Conservation (phyloP, 495 filamentous ascomycete genomes). For the Hyaloscypha hepaticicola region DNA sequence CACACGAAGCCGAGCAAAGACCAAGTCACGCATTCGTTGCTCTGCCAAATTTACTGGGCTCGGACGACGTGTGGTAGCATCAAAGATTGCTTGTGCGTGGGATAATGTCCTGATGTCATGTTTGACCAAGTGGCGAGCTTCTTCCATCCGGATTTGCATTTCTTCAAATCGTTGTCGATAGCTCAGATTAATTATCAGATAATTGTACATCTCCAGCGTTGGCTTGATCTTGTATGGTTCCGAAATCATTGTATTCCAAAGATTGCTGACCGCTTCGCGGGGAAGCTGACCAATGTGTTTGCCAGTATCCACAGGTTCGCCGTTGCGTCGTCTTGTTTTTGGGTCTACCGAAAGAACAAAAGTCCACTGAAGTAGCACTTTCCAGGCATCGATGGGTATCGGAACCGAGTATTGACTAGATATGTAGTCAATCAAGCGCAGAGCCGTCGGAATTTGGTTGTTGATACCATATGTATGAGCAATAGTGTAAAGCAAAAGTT, state of each 20-base stretch:
- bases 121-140: constrained; percentile 10
- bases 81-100: not conserved
- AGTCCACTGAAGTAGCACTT: constrained; percentile 57
- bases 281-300: constrained; percentile 40
- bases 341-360: constrained; percentile 47
- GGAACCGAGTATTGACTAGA: constrained; percentile 53
- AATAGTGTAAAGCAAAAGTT: constrained; percentile 53
- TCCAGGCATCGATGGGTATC: constrained; percentile 53
- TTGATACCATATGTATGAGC: constrained; percentile 59
- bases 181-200: constrained; percentile 45
- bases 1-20: constrained; percentile 11
- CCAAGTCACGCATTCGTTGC: constrained; percentile 13
- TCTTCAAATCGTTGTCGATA: constrained; percentile 27
- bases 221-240: constrained; percentile 57
- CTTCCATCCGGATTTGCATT: constrained; percentile 34
- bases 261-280: constrained; percentile 36
- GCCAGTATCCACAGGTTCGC: constrained; percentile 4
- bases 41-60: not conserved
- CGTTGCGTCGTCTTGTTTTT: not conserved
- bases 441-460: constrained; percentile 52
- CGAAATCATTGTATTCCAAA: constrained; percentile 56
- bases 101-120: not conserved
- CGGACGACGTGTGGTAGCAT: not conserved
- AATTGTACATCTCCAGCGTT: constrained; percentile 52
- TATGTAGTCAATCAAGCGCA: constrained; percentile 55